These are phyloP conservation scores for Trichoderma arundinaceum DNA, from an alignment of 2,329 filamentous ascomycete genomes.

Conservation along the genomic window DNA sequence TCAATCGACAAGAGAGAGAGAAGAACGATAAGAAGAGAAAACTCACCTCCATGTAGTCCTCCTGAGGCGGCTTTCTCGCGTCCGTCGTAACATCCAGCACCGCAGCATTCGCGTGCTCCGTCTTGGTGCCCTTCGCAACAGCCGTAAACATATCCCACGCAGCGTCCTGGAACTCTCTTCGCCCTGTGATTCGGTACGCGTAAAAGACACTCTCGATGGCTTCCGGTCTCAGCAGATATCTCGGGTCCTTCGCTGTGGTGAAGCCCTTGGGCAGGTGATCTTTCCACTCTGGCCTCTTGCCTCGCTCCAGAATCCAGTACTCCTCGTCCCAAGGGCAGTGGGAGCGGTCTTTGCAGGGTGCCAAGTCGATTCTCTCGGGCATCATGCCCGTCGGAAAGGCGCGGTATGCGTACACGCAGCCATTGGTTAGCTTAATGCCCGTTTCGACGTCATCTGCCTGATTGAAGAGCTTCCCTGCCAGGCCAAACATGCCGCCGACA, in stretches of 20 bases:
- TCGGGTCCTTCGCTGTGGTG: slow-evolving; percentile 57
- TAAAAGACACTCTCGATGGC: slow-evolving; percentile 82
- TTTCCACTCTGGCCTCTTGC: slow-evolving; percentile 33
- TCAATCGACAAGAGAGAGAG: too few relatives aligned
- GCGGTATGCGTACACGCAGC: slow-evolving; percentile 59
- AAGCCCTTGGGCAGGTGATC: slow-evolving; percentile 58
- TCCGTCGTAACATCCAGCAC: slow-evolving; percentile 62
- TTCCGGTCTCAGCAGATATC: slow-evolving; percentile 73
- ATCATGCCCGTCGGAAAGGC: slow-evolving; percentile 57
- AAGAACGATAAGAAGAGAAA: background rate
- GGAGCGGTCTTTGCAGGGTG: slow-evolving; percentile 46
- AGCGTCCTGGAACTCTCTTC: slow-evolving; percentile 65
- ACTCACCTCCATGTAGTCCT: slow-evolving; percentile 65
- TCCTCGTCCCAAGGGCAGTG: slow-evolving; percentile 44
- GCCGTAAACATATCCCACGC: slow-evolving; percentile 76
- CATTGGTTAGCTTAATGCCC: slow-evolving; percentile 54
- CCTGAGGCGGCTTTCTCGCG: slow-evolving; percentile 34
- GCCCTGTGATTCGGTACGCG: slow-evolving; percentile 74
- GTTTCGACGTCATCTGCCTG: slow-evolving; percentile 50
- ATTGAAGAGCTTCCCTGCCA: slow-evolving; percentile 54
- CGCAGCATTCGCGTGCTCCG: slow-evolving; percentile 65
- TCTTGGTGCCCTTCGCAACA: slow-evolving; percentile 62
- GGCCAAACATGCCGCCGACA: slow-evolving; percentile 56
- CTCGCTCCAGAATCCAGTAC: slow-evolving; percentile 61
- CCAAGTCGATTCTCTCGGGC: slow-evolving; percentile 56